phyloP scores from a whole-genome alignment of 1,284 basidiomycete species.

The Ganoderma multipileum region DNA sequence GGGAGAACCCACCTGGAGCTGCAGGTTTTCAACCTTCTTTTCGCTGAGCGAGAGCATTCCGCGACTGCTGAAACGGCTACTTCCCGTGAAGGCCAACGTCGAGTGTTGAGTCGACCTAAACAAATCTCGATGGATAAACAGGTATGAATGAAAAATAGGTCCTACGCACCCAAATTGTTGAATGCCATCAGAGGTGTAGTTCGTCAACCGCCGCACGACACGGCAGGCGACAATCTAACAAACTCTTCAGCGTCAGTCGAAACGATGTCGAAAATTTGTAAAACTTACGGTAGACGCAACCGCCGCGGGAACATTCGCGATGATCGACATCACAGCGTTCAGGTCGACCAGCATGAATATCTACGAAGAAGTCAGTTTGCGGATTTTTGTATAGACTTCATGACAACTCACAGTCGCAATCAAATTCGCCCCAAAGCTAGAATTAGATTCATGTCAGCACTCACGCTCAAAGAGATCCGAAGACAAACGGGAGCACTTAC shows the following conservation, averaged over 20 bases:
- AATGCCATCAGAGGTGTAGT: slow-evolving; percentile 55
- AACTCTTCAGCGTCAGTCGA: too few relatives aligned
- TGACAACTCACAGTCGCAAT: slow-evolving; percentile 60
- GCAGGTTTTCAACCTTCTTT: slow-evolving; percentile 49
- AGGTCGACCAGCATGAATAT: slow-evolving; percentile 75
- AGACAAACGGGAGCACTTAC: slow-evolving; percentile 47
- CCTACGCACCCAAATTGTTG: slow-evolving; percentile 58
- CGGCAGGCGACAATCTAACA: slow-evolving; percentile 74
- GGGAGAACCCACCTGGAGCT: slow-evolving; percentile 53
- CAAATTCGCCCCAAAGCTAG: slow-evolving; percentile 69
- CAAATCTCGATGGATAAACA: not conserved
- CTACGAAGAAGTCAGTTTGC: slow-evolving; percentile 39
- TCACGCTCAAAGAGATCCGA: not conserved
- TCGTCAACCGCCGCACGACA: slow-evolving; percentile 69
- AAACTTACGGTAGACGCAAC: slow-evolving; percentile 65
- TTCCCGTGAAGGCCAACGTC: slow-evolving; percentile 45
- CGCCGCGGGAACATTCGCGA: slow-evolving; percentile 76
- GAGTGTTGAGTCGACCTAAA: slow-evolving; percentile 43
- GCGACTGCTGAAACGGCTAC: slow-evolving; percentile 32
- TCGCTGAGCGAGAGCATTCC: slow-evolving; percentile 41
- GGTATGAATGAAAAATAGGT: slow-evolving; percentile 19
- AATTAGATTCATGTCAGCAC: slow-evolving; percentile 3
- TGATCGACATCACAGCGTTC: slow-evolving; percentile 78
- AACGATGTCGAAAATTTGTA: too few relatives aligned
- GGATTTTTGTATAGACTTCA: not conserved